These are phyloP conservation scores for Geotrichum cucujoidarum DNA, from an alignment of 1,139 yeast species.

Conservation along the genomic window DNA sequence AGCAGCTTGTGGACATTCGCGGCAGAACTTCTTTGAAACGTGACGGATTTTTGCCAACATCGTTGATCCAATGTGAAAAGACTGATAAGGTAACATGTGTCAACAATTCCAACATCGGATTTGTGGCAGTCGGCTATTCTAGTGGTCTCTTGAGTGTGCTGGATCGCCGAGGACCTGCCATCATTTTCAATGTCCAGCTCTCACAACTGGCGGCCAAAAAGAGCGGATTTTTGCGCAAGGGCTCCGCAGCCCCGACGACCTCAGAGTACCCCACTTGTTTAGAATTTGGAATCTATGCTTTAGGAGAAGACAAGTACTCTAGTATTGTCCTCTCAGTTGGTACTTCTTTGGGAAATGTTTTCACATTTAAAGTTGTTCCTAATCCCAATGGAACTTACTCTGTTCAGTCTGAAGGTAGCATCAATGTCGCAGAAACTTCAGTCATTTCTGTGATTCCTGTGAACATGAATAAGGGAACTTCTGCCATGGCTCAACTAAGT, in stretches of 20 bases:
- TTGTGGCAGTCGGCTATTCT: slow-evolving; percentile 75
- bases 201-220: slow-evolving; percentile 29
- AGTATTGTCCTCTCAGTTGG: slow-evolving; percentile 73
- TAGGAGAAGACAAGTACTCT: slow-evolving; percentile 60
- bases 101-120: slow-evolving; percentile 70
- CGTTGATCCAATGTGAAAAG: slow-evolving; percentile 43
- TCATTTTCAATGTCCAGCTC: slow-evolving; percentile 53
- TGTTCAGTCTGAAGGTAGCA: slow-evolving; percentile 51
- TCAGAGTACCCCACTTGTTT: slow-evolving; percentile 49
- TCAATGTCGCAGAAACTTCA: slow-evolving; percentile 46
- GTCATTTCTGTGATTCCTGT: slow-evolving; percentile 57
- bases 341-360: slow-evolving; percentile 68
- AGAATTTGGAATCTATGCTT: slow-evolving; percentile 68
- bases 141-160: slow-evolving; percentile 71
- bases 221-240: slow-evolving; percentile 15
- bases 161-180: slow-evolving; percentile 82
- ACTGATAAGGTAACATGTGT: slow-evolving; percentile 53
- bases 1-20: slow-evolving; percentile 31
- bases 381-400: slow-evolving; percentile 63
- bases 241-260: slow-evolving; percentile 14
- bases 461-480: slow-evolving; percentile 51
- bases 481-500: slow-evolving; percentile 59
- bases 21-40: slow-evolving; percentile 43
- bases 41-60: slow-evolving; percentile 69
- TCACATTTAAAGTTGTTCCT: slow-evolving; percentile 66